A percentile compares a stretch with the other conserved stretches of the same genome.
Evolutionary conservation across 352 stramenopile species (phyloP).

Genomic region (Pythium aristosporum): DNA sequence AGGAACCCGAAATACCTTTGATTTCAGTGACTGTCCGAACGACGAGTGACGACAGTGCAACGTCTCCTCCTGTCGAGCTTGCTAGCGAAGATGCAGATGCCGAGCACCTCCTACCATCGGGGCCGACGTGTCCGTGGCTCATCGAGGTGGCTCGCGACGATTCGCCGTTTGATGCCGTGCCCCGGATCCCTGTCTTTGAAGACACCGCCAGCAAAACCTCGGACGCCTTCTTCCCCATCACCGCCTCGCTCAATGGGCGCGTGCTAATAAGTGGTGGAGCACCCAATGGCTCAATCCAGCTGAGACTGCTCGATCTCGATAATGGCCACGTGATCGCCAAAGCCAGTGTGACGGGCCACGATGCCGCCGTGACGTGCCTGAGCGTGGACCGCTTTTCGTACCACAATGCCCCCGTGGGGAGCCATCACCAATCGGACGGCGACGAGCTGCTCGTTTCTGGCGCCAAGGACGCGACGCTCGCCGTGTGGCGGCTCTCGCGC

Average conservation of each 20-base stretch:
- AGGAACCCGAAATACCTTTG: background rate
- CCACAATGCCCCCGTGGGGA: constrained; percentile 25
- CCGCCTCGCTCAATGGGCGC: constrained; percentile 68
- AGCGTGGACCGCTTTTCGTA: constrained; percentile 64
- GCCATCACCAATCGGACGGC: constrained; percentile 44
- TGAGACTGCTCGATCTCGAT: constrained; percentile 76
- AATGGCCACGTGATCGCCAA: constrained; percentile 82
- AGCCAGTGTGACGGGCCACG: constrained; percentile 76
- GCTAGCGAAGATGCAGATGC: constrained; percentile 1
- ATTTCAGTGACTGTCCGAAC: constrained; percentile 5
- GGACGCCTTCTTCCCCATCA: constrained; percentile 46
- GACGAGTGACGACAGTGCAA: background rate
- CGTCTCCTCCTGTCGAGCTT: background rate
- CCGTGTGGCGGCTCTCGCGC: constrained; percentile 70
- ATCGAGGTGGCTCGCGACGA: constrained; percentile 68
- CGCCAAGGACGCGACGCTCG: constrained; percentile 62
- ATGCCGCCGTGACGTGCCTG: constrained; percentile 67
- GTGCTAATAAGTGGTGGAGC: constrained; percentile 73
- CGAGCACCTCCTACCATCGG: background rate
- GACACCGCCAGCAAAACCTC: constrained; percentile 18
- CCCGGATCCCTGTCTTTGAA: constrained; percentile 76
- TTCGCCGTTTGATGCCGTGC: constrained; percentile 79
- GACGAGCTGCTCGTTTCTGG: constrained; percentile 78
- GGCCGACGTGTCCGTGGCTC: constrained; percentile 55
- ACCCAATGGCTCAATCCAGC: constrained; percentile 68